Evolutionary conservation across 257 asterid species (phyloP).

Genomic region (Nicotiana otophora): DNA sequence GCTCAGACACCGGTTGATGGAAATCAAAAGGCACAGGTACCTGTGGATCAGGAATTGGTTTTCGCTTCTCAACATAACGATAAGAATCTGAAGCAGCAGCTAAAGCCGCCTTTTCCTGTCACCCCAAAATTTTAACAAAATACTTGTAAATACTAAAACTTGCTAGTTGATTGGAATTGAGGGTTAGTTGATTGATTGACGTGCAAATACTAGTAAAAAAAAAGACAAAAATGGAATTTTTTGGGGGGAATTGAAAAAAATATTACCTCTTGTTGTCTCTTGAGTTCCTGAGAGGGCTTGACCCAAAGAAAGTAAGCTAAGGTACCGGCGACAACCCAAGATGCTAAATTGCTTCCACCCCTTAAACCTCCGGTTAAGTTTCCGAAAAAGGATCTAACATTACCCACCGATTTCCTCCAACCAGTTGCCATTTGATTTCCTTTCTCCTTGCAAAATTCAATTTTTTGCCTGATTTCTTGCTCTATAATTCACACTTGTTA

Average conservation of each 20-base stretch:
- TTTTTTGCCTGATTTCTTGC: not conserved
- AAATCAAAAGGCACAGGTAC: constrained; percentile 17
- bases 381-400: constrained; percentile 65
- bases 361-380: constrained; percentile 84
- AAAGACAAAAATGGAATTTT: no score
- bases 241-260: not conserved
- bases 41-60: constrained; percentile 91
- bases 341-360: constrained; percentile 75
- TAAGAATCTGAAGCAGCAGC: constrained; percentile 64
- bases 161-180: not conserved
- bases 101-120: constrained; percentile 68
- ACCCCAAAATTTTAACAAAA: not conserved
- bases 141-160: not conserved
- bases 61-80: constrained; percentile 70
- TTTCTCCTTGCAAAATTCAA: not conserved
- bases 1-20: not conserved
- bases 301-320: constrained; percentile 94
- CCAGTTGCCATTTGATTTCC: constrained; percentile 35
- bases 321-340: constrained; percentile 97
- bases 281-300: constrained; percentile 81
- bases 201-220: no score
- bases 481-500: not conserved
- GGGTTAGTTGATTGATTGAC: not conserved
- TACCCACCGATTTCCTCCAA: constrained; percentile 63
- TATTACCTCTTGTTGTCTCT: constrained; percentile 67